Percentiles rank a stretch among this genome's conserved stretches.
These are phyloP conservation scores for Heritiera fomes DNA, from an alignment of 345 rosid species.

Conservation along the genomic window DNA sequence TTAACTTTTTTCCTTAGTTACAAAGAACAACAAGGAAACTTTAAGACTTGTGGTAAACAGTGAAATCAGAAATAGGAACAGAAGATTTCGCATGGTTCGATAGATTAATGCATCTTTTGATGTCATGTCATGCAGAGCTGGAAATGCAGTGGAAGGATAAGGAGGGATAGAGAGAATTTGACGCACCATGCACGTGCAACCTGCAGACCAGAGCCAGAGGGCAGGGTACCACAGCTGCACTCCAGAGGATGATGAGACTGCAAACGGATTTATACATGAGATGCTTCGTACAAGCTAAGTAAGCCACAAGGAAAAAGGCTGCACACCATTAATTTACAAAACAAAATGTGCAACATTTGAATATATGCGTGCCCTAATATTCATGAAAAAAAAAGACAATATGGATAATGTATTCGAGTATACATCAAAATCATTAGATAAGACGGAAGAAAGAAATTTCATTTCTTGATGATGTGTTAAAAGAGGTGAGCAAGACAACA, in stretches of 20 bases:
- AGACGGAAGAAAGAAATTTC: neutral
- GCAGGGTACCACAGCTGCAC: neutral
- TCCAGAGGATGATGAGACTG: slow-evolving; percentile 19
- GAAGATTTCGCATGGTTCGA: neutral
- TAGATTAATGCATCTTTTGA: slow-evolving; percentile 9
- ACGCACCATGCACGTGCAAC: slow-evolving; percentile 17
- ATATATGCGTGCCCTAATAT: neutral
- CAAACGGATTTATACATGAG: slow-evolving; percentile 3
- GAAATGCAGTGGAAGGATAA: slow-evolving; percentile 9
- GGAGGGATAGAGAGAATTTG: neutral
- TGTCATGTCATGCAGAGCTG: slow-evolving; percentile 8
- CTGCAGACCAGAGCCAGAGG: neutral
- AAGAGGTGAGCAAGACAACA: too few relatives aligned
- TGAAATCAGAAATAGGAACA: neutral
- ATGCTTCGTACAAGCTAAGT: slow-evolving; percentile 16
- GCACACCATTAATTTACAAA: neutral
- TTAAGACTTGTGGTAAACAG: neutral
- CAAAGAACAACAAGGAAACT: too few relatives aligned
- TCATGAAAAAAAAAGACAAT: neutral
- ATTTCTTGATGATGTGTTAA: neutral
- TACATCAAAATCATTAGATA: neutral
- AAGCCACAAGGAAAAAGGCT: neutral
- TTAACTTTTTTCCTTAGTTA: neutral
- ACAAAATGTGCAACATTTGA: neutral
- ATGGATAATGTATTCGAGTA: neutral